Evolutionary conservation across 2,329 filamentous ascomycete genomes (phyloP), one percentile per base, ranked within the genome.

Genomic region (Aspergillus piperis): DNA sequence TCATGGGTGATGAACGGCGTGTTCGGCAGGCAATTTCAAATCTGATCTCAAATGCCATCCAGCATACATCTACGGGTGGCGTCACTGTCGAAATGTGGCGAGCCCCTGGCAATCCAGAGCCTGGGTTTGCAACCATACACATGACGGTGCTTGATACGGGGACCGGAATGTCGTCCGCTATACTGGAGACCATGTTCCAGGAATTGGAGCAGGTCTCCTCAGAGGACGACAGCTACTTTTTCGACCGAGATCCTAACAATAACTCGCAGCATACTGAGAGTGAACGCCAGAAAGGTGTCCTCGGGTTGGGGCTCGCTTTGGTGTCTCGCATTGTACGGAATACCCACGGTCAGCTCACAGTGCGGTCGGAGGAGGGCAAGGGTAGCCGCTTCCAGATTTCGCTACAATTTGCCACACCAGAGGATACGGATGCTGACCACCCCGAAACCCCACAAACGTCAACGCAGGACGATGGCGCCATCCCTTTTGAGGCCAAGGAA

Each of bases 321-420:
- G 92, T 96, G n/a, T 90, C 91, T 15, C 86, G 92, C 39, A 91
- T 92, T 38, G 83, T 96, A 32, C 86, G 88, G n/a, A 96, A 92
- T 70, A 95, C 96, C 90, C 89, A 94, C 60, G 93, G 92, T 0
- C 92, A 96, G 69, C 76, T 96, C 30, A 86, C 91, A 1, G 78
- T 96, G 1, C 94, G 92, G 69, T 96, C 92, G 0, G 91, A 95
- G 68, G 84, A 90, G 71, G 90, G 90, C 2, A 90, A 89, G 67
- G 92, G 93, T 0, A 93, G 92, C 17, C 84, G 90, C 55, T 96
- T 96, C 64, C 87, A 92, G 19, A 86, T 96, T 23, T 86, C 91
- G 64, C 79, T 96, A 30, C 89, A 90, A 0, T 95, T 96, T 64
- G 82, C 87, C 7, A 71, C 93, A 1, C 87, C 86, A 0, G 64